Evolutionary conservation across 2,329 filamentous ascomycete species (phyloP).

Genomic region (Aureobasidium vineae): DNA sequence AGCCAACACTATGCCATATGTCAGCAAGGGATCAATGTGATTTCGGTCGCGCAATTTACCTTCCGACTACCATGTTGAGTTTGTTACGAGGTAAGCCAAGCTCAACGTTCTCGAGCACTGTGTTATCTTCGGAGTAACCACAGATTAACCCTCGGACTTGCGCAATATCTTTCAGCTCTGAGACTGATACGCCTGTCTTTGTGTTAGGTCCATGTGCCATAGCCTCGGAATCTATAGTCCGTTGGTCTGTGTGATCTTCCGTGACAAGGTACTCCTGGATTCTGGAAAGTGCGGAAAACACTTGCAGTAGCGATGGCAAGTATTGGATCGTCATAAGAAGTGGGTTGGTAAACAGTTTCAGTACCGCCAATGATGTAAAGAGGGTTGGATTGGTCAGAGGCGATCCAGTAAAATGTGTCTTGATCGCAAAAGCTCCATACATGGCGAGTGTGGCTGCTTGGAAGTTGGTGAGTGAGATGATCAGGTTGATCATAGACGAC

Average conservation of each 20-base stretch:
- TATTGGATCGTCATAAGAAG: conserved; percentile 31
- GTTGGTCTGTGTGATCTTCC: conserved; percentile 25
- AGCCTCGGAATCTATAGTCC: conserved; percentile 6
- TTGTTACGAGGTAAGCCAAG: conserved; percentile 23
- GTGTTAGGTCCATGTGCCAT: background rate
- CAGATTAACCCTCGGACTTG: conserved; percentile 6
- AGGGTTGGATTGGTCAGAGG: conserved; percentile 32
- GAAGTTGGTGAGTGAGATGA: conserved; percentile 33
- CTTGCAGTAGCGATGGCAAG: conserved; percentile 30
- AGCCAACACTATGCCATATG: conserved; percentile 27
- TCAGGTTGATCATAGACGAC: conserved; percentile 27
- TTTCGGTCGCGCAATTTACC: background rate
- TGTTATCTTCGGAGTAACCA: conserved; percentile 25
- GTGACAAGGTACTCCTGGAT: conserved; percentile 31
- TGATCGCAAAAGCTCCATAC: conserved; percentile 32
- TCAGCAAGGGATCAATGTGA: background rate
- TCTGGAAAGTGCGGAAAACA: conserved; percentile 32
- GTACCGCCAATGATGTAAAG: conserved; percentile 34
- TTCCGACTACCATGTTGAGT: conserved; percentile 31
- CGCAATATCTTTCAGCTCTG: background rate
- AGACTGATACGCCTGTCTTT: conserved; percentile 1
- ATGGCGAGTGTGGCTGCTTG: conserved; percentile 32
- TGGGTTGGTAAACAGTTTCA: conserved; percentile 35
- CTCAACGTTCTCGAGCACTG: conserved; percentile 26
- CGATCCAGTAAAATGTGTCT: conserved; percentile 28